These are phyloP conservation scores for Ustulina deusta DNA, from an alignment of 2,329 filamentous ascomycete genomes.

Conservation along the genomic window DNA sequence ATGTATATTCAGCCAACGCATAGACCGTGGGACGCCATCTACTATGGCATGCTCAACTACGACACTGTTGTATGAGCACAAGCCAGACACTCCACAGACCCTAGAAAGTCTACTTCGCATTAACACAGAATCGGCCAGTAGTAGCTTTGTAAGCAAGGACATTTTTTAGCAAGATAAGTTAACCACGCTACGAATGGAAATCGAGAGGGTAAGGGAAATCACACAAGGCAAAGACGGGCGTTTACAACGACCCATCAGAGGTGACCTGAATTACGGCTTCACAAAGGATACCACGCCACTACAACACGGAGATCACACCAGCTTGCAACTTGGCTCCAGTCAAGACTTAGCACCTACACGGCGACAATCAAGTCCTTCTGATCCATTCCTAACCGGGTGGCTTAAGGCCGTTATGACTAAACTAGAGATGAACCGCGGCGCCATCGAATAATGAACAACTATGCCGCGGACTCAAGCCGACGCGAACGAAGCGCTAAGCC, in stretches of 20 bases:
- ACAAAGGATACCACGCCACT: not conserved
- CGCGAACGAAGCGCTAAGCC: not conserved
- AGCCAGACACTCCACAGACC: not conserved
- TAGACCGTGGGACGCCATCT: slow-evolving; percentile 21
- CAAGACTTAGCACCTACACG: not conserved
- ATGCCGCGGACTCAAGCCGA: slow-evolving; percentile 11
- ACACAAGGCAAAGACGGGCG: slow-evolving; percentile 28
- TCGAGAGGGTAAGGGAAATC: slow-evolving; percentile 27
- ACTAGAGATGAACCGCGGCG: not conserved
- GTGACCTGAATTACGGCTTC: not conserved
- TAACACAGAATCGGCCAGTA: not conserved
- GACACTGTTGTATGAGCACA: not conserved
- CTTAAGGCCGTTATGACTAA: not conserved
- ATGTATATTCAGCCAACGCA: slow-evolving; percentile 30
- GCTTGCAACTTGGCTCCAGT: not conserved
- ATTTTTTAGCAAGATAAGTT: slow-evolving; percentile 23
- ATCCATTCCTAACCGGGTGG: no score
- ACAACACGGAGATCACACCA: not conserved
- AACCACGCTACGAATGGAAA: slow-evolving; percentile 13
- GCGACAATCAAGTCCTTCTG: not conserved
- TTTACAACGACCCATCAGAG: not conserved
- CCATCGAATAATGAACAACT: not conserved
- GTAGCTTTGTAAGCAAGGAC: not conserved
- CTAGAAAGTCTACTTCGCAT: not conserved
- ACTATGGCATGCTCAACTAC: slow-evolving; percentile 8